Base-by-base conservation (phyloP, 2,329 filamentous ascomycete genomes). In the Microcera coccophila region DNA sequence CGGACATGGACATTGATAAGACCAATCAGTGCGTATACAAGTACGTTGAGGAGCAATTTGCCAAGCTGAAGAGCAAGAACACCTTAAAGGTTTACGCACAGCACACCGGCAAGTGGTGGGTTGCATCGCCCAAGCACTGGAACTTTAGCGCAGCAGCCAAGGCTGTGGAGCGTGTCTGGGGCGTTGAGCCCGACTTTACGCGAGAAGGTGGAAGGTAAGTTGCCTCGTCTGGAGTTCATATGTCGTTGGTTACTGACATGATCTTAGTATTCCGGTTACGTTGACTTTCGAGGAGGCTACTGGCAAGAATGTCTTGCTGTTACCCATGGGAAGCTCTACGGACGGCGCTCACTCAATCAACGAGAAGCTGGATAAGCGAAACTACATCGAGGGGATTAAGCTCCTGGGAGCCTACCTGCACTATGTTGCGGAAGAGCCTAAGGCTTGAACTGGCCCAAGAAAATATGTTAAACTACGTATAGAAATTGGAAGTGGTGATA, bases 381-480 rank as follows among this genome's bases (percentile, higher is more conserved):
- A 98, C 72, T 98, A 98, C 67, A 95, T 98, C 61, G 90, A 98
- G 74, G 93, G 93, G 37, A 96, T 87, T 59, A 98, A 98, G 80
- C 71, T 98, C 50, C 71, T 98, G 44, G 93, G 93, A 36, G 87
- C 91, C 3, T 98, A 98, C 66, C 72, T 98, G 62, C 91, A 97
- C 71, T 96, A 96, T 58, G 90, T 95, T 53, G 90, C 90, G 2
- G 88, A 91, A 64, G 93, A 98, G 76, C 82, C 87, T 29, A 82
- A 64, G 49, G 42, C 39, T 26, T 71, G 59, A 62, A 32, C 7
- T 39, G 11, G 15, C 36, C 20, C 31, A 18, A 22, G 11, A 39
- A 42, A 38, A 42, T 31, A 22, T 49, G 36, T 26, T 26, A 26
- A 26, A 26, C 12, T 26, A 26, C 22, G 12, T 12, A 12, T 12